Percentiles rank a stretch among this genome's conserved stretches.
Evolutionary conservation across 495 filamentous ascomycete species (phyloP).

Genomic region (Lichenothelia convexa): DNA sequence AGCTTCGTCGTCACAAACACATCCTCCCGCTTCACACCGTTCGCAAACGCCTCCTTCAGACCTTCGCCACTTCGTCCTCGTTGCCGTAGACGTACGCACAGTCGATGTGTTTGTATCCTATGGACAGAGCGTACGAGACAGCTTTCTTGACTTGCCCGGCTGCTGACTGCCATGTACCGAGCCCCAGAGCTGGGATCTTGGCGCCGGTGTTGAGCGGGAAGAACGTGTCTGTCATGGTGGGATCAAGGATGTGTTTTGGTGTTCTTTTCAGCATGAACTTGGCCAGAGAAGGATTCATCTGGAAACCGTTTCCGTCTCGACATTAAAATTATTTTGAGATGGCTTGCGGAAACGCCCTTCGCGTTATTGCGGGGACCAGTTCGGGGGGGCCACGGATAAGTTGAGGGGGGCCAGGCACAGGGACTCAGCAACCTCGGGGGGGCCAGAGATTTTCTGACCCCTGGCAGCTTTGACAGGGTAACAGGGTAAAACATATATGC

Average conservation of each 20-base stretch:
- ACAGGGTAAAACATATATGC: too few species aligned
- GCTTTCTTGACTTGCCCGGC: slow-evolving; percentile 36
- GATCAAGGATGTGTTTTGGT: slow-evolving; percentile 15
- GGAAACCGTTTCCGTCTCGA: too few species aligned
- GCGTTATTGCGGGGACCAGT: too few species aligned
- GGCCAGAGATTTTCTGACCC: too few species aligned
- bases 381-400: too few species aligned
- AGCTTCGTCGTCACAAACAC: slow-evolving; percentile 72
- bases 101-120: slow-evolving; percentile 23
- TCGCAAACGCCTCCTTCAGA: slow-evolving; percentile 43
- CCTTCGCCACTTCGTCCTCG: slow-evolving; percentile 33
- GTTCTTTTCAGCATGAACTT: slow-evolving; percentile 17
- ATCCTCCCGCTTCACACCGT: slow-evolving; percentile 52
- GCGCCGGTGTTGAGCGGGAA: slow-evolving; percentile 64
- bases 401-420: too few species aligned
- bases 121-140: slow-evolving; percentile 19
- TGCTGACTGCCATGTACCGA: slow-evolving; percentile 55
- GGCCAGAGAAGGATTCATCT: slow-evolving; percentile 17
- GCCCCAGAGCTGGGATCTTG: slow-evolving; percentile 55
- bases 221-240: slow-evolving; percentile 19
- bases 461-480: too few species aligned
- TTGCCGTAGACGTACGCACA: slow-evolving; percentile 25
- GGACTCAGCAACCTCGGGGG: too few species aligned
- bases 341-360: too few species aligned
- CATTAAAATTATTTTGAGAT: too few species aligned